Conservation (phyloP, 306 rosid species). For the Benincasa hispida region DNA sequence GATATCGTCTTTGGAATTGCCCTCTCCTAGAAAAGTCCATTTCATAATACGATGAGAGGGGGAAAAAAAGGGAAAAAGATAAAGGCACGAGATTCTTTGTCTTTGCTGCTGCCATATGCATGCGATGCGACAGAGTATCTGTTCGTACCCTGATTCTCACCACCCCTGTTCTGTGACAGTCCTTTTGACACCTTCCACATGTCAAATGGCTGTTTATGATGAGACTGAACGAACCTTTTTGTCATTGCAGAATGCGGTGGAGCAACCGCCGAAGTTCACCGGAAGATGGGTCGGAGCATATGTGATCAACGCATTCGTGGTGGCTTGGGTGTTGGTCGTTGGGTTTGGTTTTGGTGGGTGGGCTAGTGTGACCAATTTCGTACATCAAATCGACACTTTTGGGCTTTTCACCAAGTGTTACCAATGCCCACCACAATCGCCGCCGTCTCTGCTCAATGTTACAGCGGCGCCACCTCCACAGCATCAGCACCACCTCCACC, state of each 20-base stretch:
- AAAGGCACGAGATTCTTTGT: conserved; percentile 27
- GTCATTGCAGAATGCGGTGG: conserved; percentile 79
- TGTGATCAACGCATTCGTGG: conserved; percentile 59
- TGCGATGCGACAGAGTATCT: conserved; percentile 12
- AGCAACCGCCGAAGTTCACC: conserved; percentile 61
- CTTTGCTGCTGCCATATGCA: conserved; percentile 10
- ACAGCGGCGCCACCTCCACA: conserved; percentile 45
- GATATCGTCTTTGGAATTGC: not conserved
- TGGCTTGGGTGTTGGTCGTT: conserved; percentile 76
- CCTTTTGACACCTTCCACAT: not conserved
- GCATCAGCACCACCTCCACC: conserved; percentile 23
- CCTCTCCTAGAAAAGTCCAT: not conserved
- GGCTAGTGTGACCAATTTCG: conserved; percentile 88
- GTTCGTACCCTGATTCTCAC: conserved; percentile 15
- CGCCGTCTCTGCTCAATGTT: conserved; percentile 27
- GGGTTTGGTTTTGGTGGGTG: conserved; percentile 99
- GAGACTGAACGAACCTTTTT: not conserved
- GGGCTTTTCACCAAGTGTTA: conserved; percentile 95
- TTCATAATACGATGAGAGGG: not conserved
- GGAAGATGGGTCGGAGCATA: conserved; percentile 86
- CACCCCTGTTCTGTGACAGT: conserved; percentile 6
- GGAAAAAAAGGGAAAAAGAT: no score
- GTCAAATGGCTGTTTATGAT: not conserved
- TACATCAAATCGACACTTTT: conserved; percentile 80
- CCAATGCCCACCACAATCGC: conserved; percentile 51